A percentile compares a stretch with the other conserved stretches of the same genome.
Conservation (phyloP, 106 monocot species). For the Allium fistulosum region DNA sequence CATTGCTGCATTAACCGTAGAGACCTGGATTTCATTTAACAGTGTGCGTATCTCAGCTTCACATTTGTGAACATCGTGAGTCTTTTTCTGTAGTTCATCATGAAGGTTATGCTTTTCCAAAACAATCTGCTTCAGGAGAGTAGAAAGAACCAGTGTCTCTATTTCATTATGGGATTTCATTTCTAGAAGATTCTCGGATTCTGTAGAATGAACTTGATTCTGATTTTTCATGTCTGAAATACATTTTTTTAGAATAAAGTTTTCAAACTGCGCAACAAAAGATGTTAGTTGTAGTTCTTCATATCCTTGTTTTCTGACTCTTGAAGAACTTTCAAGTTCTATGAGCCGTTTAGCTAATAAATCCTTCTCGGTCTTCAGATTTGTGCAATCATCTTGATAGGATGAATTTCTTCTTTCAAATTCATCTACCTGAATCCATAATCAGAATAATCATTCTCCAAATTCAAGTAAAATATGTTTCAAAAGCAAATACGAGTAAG, state of each 20-base stretch:
- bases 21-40: conserved; percentile 27
- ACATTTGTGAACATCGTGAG: conserved; percentile 19
- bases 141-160: conserved; percentile 11
- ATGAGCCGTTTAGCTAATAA: no score
- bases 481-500: no score
- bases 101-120: conserved; percentile 15
- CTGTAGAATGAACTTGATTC: conserved; percentile 11
- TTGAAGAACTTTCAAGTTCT: no score
- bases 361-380: no score
- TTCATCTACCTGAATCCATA: no score
- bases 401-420: no score
- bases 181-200: conserved; percentile 8
- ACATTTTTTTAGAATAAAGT: conserved; percentile 25
- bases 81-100: conserved; percentile 13
- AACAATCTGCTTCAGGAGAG: conserved; percentile 15
- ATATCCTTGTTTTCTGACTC: no score
- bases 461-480: no score
- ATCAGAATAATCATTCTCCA: no score
- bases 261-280: conserved; percentile 8
- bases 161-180: conserved; percentile 19
- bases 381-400: no score
- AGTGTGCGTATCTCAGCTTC: conserved; percentile 39
- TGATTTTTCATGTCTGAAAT: conserved; percentile 13
- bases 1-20: conserved; percentile 35
- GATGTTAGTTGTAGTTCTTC: no score